Evolutionary conservation across 2,329 filamentous ascomycete species (phyloP), one percentile per base, ranked within the genome.

Genomic region (Cladosporium sp.): DNA sequence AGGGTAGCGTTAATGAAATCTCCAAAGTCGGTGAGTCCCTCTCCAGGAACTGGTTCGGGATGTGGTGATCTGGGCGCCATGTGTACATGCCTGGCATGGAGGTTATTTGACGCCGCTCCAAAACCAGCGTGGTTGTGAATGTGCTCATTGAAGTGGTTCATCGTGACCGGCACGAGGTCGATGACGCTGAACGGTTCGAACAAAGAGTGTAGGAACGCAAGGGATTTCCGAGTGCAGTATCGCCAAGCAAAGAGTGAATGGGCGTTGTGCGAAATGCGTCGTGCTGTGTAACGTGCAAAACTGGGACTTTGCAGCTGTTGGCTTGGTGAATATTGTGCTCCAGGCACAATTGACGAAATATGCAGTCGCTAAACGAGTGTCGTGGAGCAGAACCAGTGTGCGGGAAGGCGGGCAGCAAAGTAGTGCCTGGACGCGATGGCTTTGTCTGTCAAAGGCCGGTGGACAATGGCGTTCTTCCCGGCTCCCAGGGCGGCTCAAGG

Each of bases 1-100:
- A 33, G 16, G 19, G 22, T 38, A 16, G 38, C 28, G 38, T 55
- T 49, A 1, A 55, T 9, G 43, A 55, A 45, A 8, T 52, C 22
- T 9, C 53, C 53, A 31, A 51, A 54, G 43, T 54, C 53, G 35
- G 43, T 16, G 11, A 53, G 35, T 60, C 66, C 57, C 18, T 50
- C 48, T 11, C 22, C 48, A 9, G 48, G 48, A 18, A 14, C 28
- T 4, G 46, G 46, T 13, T 50, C 41, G 2, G 48, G 31, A 4
- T 22, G 10, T 37, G 44, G 32, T 38, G n/a, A 18, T 43, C 48
- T 37, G 18, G 48, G 48, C 22, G 22, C 22, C 48, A 50, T 50
- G 32, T 35, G 43, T 6, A 31, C 33, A 46, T 46, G 43, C 18
- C 18, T 19, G 16, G 43, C 32, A 18, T 14, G 9, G 13, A 37